Conservation (phyloP, 2,329 filamentous ascomycete genomes). For the Cyphellophora europaea region DNA sequence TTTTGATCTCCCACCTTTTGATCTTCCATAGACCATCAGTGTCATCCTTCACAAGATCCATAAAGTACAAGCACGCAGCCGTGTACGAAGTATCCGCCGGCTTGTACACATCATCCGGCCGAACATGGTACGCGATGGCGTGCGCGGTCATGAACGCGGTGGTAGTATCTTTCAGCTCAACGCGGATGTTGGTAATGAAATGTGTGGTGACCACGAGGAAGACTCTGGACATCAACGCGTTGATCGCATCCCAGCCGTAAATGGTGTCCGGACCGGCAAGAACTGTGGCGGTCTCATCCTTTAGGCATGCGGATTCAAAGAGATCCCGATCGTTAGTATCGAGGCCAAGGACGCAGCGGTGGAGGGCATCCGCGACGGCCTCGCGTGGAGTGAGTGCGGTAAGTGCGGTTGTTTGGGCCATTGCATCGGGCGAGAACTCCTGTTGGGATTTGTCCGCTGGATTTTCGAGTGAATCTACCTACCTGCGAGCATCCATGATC, state of each 20-base stretch:
- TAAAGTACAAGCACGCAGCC: constrained; percentile 16
- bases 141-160: constrained; percentile 14
- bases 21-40: constrained; percentile 26
- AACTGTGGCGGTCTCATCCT: constrained; percentile 16
- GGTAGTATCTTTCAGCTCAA: constrained; percentile 10
- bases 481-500: too few relatives aligned
- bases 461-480: too few relatives aligned
- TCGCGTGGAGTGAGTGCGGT: constrained; percentile 20
- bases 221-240: constrained; percentile 6
- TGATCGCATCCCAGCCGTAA: constrained; percentile 16
- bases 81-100: not conserved
- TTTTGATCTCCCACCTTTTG: constrained; percentile 17
- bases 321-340: constrained; percentile 22
- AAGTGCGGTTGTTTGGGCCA: constrained; percentile 2
- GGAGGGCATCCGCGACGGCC: constrained; percentile 24
- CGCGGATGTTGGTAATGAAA: constrained; percentile 18
- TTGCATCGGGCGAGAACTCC: too few relatives aligned
- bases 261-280: constrained; percentile 18
- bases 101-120: not conserved
- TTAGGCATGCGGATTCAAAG: constrained; percentile 23
- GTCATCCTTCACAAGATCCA: constrained; percentile 23
- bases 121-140: constrained; percentile 15
- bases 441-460: too few relatives aligned
- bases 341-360: constrained; percentile 20
- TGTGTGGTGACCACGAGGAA: constrained; percentile 21